Base-by-base conservation (phyloP, 768 basidiomycete species). In the Atractiella rhizophila region DNA sequence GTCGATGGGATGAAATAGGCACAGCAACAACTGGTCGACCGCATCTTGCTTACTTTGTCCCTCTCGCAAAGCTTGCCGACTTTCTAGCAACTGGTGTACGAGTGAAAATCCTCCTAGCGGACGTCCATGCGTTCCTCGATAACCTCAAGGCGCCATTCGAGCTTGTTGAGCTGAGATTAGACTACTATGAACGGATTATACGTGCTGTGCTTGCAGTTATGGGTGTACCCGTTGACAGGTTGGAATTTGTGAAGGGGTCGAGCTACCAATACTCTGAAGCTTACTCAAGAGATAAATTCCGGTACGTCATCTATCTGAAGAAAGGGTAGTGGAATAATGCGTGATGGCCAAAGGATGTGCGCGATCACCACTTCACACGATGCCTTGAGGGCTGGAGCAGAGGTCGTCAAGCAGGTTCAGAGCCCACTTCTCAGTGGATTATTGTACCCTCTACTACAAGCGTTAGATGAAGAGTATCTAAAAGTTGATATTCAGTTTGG, bases 401-500 rank as follows among this genome's bases (percentile, higher is more conserved):
- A 96, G 57, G 91, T 96, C 42, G 91, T 98, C 51, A 96, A 96
- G 59, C 88, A 94, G 59, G 82, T 76, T 53, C 79, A 85, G 1
- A 63, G 86, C 20, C 37, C 45, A 3, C 51, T 53, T 37, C 64
- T 98, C 40, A 83, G 81, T 47, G 85, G 85, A 1, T 59, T 96
- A 46, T 68, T 98, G 42, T 96, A 98, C 67, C 91, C 91, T 1
- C 85, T 86, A 28, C 60, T 98, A 30, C 91, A 98, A 52, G 86
- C 91, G 9, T 70, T 98, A 21, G 91, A 98, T 51, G 91, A 98
- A 59, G 73, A 96, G 62, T 94, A 96, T 66, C 69, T 98, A 16
- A 80, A 67, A 15, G 76, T 79, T 23, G 83, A 96, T 57, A 88
- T 98, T 63, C 91, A 96, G 59, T 98, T 98, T 50, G 91, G 88